Evolutionary conservation across 2,329 filamentous ascomycete genomes (phyloP), one percentile per base, ranked within the genome.

Genomic region (Leptographium flavum): DNA sequence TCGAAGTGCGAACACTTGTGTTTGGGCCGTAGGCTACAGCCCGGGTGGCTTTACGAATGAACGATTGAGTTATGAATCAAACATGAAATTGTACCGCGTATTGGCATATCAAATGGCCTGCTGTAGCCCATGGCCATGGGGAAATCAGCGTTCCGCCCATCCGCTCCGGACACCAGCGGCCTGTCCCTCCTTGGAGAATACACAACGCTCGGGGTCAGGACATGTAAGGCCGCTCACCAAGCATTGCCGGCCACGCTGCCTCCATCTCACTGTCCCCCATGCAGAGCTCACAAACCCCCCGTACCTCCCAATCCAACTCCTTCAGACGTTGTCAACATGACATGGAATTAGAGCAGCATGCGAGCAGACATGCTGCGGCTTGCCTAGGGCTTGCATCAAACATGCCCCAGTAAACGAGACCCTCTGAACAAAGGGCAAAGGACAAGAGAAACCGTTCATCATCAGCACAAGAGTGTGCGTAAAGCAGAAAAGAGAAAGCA

Each of bases 1-100:
- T 95, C 58, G 88, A 95, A 62, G 83, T 94, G 15, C 73, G 88
- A 54, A 79, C 84, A 31, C 67, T 94, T 60, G 83, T 94, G 0
- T 94, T 94, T 69, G 83, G 82, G 1, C 67, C 70, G 14, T 73
- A 51, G 64, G 19, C 15, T 4, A n/a, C n/a, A n/a, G n/a, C n/a
- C n/a, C n/a, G n/a, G n/a, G n/a, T n/a, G n/a, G n/a, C n/a, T n/a
- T n/a, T n/a, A n/a, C n/a, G 14, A 21, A 22, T 13, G n/a, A 19
- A 19, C 10, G 11, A 11, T 13, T 21, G 33, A 13, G 13, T 7
- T 2, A 36, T 13, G 21, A 13, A 10, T 13, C 9, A n/a, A n/a
- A n/a, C n/a, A n/a, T n/a, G n/a, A n/a, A n/a, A n/a, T n/a, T n/a
- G n/a, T n/a, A n/a, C n/a, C n/a, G n/a, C n/a, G n/a, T n/a, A n/a